Base-by-base conservation (phyloP, 371 early-diverging fungal genomes). In the Mortierella sp. region DNA sequence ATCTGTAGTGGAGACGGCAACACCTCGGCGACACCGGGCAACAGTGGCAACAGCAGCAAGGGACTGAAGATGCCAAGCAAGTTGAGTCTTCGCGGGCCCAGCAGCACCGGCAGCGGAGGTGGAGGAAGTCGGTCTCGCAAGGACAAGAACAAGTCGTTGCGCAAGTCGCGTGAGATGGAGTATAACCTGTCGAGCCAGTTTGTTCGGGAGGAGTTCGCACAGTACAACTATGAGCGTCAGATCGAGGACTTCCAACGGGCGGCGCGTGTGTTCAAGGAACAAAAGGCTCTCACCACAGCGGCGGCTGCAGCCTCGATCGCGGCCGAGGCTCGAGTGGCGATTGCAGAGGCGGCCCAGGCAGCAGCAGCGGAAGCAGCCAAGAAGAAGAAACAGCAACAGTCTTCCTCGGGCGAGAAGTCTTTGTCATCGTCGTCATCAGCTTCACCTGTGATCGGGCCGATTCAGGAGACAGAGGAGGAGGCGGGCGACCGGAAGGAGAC, bases 171-270 rank as follows among this genome's bases (percentile, higher is more conserved):
- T 22, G 68, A 72, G 29, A 73, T 67, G 70, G 76, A 73, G 13
- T 68, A 80, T 64, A 80, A 67, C 74, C 40, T 47, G 40, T 67
- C 71, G 6, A 77, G 74, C 22, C 74, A 61, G 14, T 67, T 74
- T 64, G 70, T 73, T 2, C 65, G 68, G 0, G 64, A 81, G 43
- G 82, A 81, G 43, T 81, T 77, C 58, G 74, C 82, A 0, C 74
- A 74, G 48, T 81, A 81, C 71, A 77, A 81, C 22, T 71, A 74
- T 58, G 82, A 81, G 50, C 82, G 82, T 10, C 82, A 81, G 52
- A 81, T 81, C n/a, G 74, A 81, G 65, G 82, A 81, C 50, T 81
- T 81, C 47, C 82, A 81, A 40, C 61, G 82, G 10, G 82, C 82
- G 0, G 82, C 82, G 4, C 41, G 82, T 5, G 70, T 81, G 16